A percentile compares a stretch with the other conserved stretches of the same genome.
phyloP scores from a whole-genome alignment of 1,284 basidiomycete species.

The Ceratobasidium papillatum region DNA sequence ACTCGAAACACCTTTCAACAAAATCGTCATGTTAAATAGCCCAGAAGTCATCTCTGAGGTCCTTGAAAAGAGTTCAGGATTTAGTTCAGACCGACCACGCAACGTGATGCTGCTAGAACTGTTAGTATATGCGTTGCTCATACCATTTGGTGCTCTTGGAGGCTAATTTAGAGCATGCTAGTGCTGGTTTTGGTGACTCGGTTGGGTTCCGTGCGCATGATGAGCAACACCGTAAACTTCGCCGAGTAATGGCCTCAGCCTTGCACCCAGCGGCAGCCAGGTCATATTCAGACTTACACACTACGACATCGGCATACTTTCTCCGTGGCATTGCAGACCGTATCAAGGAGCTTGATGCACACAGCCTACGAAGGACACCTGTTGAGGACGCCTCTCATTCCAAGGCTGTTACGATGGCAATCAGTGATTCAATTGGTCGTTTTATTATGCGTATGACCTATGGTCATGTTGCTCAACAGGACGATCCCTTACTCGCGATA shows the following conservation, averaged over 20 bases:
- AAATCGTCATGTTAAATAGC: constrained; percentile 9
- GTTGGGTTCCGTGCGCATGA: constrained; percentile 18
- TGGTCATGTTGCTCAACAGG: not conserved
- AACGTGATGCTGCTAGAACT: constrained; percentile 23
- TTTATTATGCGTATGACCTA: constrained; percentile 32
- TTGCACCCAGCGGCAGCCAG: constrained; percentile 22
- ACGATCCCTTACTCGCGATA: not conserved
- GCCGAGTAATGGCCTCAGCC: constrained; percentile 31
- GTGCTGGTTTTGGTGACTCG: not conserved
- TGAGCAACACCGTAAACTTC: constrained; percentile 5
- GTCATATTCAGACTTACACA: constrained; percentile 11
- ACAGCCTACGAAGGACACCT: too few species aligned
- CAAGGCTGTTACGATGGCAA: not conserved
- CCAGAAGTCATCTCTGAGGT: not conserved
- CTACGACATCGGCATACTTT: not conserved
- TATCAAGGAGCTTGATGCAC: too few species aligned
- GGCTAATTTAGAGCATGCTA: not conserved
- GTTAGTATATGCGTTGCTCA: not conserved
- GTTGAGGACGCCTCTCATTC: too few species aligned
- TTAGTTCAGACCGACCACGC: not conserved
- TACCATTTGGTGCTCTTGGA: not conserved
- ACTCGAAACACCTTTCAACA: constrained; percentile 7
- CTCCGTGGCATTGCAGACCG: not conserved
- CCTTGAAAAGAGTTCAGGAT: not conserved
- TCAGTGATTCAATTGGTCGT: constrained; percentile 4